Percentiles rank a stretch among this genome's conserved stretches.
Conservation (phyloP, 78 protist species). For the Dictyostelium intermedium region DNA sequence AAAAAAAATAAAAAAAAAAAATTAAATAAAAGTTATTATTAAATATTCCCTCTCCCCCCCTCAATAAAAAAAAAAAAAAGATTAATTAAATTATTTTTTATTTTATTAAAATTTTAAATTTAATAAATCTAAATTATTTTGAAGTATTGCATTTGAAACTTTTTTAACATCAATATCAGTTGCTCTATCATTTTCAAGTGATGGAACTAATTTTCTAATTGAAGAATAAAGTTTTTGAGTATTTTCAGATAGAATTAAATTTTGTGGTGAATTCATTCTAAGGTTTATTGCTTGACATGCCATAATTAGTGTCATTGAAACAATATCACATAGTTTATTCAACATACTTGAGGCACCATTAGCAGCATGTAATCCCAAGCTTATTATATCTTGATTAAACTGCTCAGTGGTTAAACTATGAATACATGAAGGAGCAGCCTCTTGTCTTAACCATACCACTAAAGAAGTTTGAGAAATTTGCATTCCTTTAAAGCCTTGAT, state of each 20-base stretch:
- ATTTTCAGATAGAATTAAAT: not conserved
- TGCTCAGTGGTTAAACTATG: slow-evolving; percentile 6
- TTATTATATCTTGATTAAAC: slow-evolving; percentile 8
- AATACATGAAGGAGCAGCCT: not conserved
- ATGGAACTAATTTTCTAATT: not conserved
- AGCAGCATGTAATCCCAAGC: not conserved
- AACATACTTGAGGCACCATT: not conserved
- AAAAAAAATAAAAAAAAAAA: no score
- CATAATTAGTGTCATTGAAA: slow-evolving; percentile 10
- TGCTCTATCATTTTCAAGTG: not conserved
- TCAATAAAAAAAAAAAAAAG: no score
- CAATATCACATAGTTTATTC: not conserved
- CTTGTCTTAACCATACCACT: slow-evolving; percentile 1
- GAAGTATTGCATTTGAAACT: not conserved
- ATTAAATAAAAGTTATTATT: no score
- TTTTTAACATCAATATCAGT: not conserved
- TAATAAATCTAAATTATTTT: not conserved
- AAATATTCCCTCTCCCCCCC: no score
- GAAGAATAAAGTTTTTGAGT: not conserved
- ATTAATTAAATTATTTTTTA: no score
- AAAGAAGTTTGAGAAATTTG: slow-evolving; percentile 4
- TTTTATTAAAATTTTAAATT: not conserved
- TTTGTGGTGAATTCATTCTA: not conserved
- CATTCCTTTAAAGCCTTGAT: slow-evolving; percentile 15
- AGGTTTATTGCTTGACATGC: slow-evolving; percentile 1